Percentiles rank a stretch among this genome's conserved stretches.
These are phyloP conservation scores for Eucalyptus pumila DNA, from an alignment of 345 rosid genomes.

Conservation along the genomic window DNA sequence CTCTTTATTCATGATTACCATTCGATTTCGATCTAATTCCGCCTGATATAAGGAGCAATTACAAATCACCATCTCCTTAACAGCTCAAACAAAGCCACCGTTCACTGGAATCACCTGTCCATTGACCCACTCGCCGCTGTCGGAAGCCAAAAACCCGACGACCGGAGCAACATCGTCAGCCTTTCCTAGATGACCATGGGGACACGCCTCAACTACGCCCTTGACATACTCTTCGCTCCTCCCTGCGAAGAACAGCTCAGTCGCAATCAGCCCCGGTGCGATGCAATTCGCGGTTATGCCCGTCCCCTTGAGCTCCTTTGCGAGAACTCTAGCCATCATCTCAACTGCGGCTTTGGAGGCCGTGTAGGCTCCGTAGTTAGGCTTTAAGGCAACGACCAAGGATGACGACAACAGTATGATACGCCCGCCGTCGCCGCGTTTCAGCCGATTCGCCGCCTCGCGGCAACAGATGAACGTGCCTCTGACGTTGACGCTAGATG, in stretches of 20 bases:
- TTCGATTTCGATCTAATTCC: background rate
- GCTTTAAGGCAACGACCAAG: background rate
- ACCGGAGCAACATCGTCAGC: conserved; percentile 6
- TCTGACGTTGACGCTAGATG: conserved; percentile 7
- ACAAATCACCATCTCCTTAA: background rate
- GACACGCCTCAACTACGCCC: background rate
- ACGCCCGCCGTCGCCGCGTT: conserved; percentile 11
- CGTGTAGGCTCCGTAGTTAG: conserved; percentile 5
- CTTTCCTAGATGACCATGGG: conserved; percentile 9
- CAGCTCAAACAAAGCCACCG: conserved; percentile 6
- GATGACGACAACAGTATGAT: conserved; percentile 15
- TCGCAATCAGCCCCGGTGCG: conserved; percentile 25
- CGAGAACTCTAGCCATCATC: conserved; percentile 12
- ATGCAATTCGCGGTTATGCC: conserved; percentile 22
- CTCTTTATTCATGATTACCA: background rate
- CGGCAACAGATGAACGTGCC: conserved; percentile 23
- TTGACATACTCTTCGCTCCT: conserved; percentile 2
- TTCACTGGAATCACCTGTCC: conserved; percentile 19
- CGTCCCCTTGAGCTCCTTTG: conserved; percentile 23
- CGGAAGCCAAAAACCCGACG: conserved; percentile 20
- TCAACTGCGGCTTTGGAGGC: conserved; percentile 31
- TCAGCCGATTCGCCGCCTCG: conserved; percentile 12
- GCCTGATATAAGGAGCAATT: background rate
- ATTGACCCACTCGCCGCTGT: conserved; percentile 16
- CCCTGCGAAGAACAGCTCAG: conserved; percentile 15